phyloP scores from a whole-genome alignment of 768 basidiomycete genomes.

The Multifurca ochricompacta region DNA sequence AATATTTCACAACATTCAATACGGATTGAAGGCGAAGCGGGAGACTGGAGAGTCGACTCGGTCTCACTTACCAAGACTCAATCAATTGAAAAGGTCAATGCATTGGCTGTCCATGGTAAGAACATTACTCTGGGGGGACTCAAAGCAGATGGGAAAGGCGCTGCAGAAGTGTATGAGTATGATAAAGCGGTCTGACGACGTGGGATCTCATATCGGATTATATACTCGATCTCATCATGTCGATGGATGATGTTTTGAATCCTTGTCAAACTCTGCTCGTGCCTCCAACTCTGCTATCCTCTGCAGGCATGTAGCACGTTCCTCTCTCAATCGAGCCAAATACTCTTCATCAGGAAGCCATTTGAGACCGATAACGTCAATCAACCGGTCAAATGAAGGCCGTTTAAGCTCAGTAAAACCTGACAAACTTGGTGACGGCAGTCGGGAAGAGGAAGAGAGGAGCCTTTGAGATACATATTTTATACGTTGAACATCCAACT shows the following conservation, averaged over 20 bases:
- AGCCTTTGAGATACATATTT: slow-evolving; percentile 42
- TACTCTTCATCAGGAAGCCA: slow-evolving; percentile 70
- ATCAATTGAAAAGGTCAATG: slow-evolving; percentile 56
- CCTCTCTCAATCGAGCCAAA: slow-evolving; percentile 46
- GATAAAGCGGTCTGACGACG: not conserved
- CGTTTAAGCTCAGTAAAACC: slow-evolving; percentile 3
- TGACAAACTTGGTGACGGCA: not conserved
- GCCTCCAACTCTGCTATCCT: slow-evolving; percentile 53
- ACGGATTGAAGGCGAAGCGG: slow-evolving; percentile 31
- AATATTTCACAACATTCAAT: slow-evolving; percentile 44
- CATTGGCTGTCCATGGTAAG: slow-evolving; percentile 41
- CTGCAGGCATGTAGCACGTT: slow-evolving; percentile 45
- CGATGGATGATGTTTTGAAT: slow-evolving; percentile 26
- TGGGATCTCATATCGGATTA: not conserved
- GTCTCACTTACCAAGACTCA: slow-evolving; percentile 40
- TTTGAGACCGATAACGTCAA: slow-evolving; percentile 42
- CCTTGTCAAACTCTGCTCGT: slow-evolving; percentile 29
- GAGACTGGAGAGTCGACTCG: slow-evolving; percentile 35
- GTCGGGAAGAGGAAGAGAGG: not conserved
- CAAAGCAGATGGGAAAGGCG: slow-evolving; percentile 45
- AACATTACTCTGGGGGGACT: slow-evolving; percentile 59
- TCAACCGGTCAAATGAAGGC: slow-evolving; percentile 34
- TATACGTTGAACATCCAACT: slow-evolving; percentile 52
- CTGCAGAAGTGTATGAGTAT: slow-evolving; percentile 30
- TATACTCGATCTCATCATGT: not conserved